A percentile compares a stretch with the other conserved stretches of the same genome.
Conservation (phyloP, 169 alveolate species). For the Cystoisospora suis region DNA sequence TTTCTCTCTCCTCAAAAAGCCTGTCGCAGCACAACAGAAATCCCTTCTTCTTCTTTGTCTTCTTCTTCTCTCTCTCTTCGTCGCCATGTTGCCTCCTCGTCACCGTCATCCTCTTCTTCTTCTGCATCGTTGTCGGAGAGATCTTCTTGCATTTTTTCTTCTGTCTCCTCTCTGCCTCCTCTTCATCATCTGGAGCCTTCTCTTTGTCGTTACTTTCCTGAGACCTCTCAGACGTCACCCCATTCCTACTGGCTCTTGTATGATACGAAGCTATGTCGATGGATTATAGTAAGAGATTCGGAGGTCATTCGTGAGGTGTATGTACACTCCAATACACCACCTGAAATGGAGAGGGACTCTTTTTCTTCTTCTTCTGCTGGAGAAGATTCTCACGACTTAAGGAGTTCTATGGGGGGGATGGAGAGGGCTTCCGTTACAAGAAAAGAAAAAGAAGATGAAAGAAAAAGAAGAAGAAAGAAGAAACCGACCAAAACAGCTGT, state of each 20-base stretch:
- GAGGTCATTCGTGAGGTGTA: not conserved
- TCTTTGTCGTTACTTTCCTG: not conserved
- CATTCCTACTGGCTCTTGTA: slow-evolving; percentile 10
- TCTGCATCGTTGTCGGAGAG: not conserved
- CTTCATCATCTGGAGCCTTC: slow-evolving; percentile 9
- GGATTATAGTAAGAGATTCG: not conserved
- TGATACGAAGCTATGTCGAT: slow-evolving; percentile 2
- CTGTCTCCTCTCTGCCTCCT: slow-evolving; percentile 3
- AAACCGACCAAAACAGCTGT: not conserved
- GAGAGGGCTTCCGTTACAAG: no score
- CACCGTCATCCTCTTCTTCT: not conserved
- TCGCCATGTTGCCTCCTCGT: not conserved
- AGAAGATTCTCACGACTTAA: no score
- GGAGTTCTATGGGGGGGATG: no score
- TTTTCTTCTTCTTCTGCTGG: no score
- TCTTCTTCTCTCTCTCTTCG: not conserved
- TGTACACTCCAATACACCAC: not conserved
- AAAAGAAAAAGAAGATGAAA: no score
- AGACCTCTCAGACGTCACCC: not conserved
- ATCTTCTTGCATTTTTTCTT: not conserved
- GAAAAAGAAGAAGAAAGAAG: not conserved
- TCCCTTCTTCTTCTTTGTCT: not conserved
- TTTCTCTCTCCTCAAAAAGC: not conserved
- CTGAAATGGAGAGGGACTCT: not conserved
- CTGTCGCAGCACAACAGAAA: no score